phyloP scores from a whole-genome alignment of 2,329 filamentous ascomycete genomes.

The Lizonia empirigonia region DNA sequence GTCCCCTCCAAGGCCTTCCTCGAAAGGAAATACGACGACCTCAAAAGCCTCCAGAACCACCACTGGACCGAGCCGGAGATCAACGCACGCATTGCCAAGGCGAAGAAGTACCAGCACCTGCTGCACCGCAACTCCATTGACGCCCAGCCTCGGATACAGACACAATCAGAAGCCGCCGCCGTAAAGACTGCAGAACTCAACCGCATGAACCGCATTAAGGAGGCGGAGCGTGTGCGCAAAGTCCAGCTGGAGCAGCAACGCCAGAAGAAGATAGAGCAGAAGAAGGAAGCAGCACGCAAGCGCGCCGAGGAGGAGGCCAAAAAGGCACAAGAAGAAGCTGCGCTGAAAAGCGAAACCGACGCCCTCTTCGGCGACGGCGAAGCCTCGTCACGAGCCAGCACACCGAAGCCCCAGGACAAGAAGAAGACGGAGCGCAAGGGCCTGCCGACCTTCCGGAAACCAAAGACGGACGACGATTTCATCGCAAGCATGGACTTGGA shows the following conservation, averaged over 20 bases:
- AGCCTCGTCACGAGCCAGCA: slow-evolving; percentile 48
- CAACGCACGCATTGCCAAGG: slow-evolving; percentile 74
- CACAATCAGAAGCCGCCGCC: slow-evolving; percentile 68
- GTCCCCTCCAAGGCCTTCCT: slow-evolving; percentile 76
- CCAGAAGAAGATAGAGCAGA: slow-evolving; percentile 43
- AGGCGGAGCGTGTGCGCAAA: slow-evolving; percentile 87
- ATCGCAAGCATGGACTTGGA: slow-evolving; percentile 88
- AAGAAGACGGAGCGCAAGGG: slow-evolving; percentile 61
- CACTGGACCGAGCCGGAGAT: slow-evolving; percentile 84
- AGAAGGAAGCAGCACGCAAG: slow-evolving; percentile 52
- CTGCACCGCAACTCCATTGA: slow-evolving; percentile 70
- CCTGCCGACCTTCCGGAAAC: slow-evolving; percentile 72
- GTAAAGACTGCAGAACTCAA: slow-evolving; percentile 86
- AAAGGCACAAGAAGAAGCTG: slow-evolving; percentile 48
- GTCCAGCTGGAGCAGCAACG: slow-evolving; percentile 78
- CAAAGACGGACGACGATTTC: slow-evolving; percentile 88
- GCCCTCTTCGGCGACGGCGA: slow-evolving; percentile 55
- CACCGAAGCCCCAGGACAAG: slow-evolving; percentile 55
- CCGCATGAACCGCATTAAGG: slow-evolving; percentile 79
- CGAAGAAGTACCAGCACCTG: slow-evolving; percentile 55
- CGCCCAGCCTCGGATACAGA: slow-evolving; percentile 62
- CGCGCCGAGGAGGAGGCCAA: slow-evolving; percentile 59
- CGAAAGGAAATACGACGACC: slow-evolving; percentile 74
- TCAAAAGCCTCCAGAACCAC: slow-evolving; percentile 78
- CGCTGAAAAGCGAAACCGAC: slow-evolving; percentile 43